Conservation (phyloP, 768 basidiomycete species). For the Suillus tomentosus region DNA sequence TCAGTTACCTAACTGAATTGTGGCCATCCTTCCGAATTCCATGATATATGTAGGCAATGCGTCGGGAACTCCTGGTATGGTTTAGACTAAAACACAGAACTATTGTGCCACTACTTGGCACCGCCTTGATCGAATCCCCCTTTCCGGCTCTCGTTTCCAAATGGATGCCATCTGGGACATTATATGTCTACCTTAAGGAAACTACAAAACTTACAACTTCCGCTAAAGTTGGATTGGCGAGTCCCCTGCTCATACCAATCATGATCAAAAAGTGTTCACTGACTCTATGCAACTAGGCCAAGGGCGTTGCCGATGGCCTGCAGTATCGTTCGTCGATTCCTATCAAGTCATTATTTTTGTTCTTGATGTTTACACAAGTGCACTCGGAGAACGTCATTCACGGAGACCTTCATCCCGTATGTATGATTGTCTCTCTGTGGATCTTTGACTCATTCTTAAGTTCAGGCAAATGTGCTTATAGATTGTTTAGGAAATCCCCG, state of each 20-base stretch:
- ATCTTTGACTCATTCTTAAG: neutral
- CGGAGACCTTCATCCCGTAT: constrained; percentile 1
- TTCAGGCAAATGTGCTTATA: constrained; percentile 5
- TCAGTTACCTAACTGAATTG: neutral
- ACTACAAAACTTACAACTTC: too few species aligned
- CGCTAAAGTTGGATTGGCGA: too few species aligned
- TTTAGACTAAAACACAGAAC: constrained; percentile 19
- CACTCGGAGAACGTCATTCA: constrained; percentile 2
- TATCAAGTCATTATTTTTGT: neutral
- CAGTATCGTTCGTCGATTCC: neutral
- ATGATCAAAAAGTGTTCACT: neutral
- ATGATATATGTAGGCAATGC: constrained; percentile 12
- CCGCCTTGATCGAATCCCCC: neutral
- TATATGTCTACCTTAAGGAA: too few species aligned
- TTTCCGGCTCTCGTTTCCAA: neutral
- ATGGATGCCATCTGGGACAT: too few species aligned
- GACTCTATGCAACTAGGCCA: neutral
- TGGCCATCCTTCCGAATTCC: neutral
- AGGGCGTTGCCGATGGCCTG: neutral
- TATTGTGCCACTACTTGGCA: constrained; percentile 22
- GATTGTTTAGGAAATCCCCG: neutral
- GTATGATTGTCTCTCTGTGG: neutral
- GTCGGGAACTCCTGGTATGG: constrained; percentile 28
- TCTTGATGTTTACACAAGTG: neutral
- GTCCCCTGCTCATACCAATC: neutral